Evolutionary conservation across 2,329 filamentous ascomycete species (phyloP).

Genomic region (Emmonsia crescens): DNA sequence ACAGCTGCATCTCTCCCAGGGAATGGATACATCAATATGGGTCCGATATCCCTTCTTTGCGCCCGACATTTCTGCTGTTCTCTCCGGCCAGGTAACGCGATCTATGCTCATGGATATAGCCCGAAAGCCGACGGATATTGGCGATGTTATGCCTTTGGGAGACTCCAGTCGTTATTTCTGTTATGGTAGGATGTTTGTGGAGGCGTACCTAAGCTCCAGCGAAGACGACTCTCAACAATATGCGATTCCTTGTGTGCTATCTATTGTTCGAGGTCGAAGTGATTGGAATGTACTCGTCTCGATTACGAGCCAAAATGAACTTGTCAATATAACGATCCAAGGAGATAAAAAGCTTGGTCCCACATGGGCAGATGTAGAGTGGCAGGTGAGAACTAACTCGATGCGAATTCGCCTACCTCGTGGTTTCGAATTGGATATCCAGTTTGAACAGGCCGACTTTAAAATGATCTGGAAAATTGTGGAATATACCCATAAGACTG

Average conservation of each 20-base stretch:
- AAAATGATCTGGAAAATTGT: slow-evolving; percentile 70
- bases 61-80: slow-evolving; percentile 58
- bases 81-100: slow-evolving; percentile 47
- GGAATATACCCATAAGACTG: slow-evolving; percentile 69
- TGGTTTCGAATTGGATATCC: slow-evolving; percentile 61
- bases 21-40: slow-evolving; percentile 74
- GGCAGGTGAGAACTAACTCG: slow-evolving; percentile 57
- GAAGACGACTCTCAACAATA: slow-evolving; percentile 58
- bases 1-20: slow-evolving; percentile 59
- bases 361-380: slow-evolving; percentile 71
- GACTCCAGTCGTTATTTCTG: slow-evolving; percentile 65
- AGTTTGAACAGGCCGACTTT: slow-evolving; percentile 67
- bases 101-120: slow-evolving; percentile 38
- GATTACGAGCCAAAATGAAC: slow-evolving; percentile 67
- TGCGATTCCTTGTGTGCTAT: slow-evolving; percentile 62
- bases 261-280: slow-evolving; percentile 58
- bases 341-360: slow-evolving; percentile 56
- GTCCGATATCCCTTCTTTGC: slow-evolving; percentile 63
- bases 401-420: slow-evolving; percentile 62
- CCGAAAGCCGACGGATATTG: slow-evolving; percentile 36
- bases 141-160: slow-evolving; percentile 63
- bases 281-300: slow-evolving; percentile 61
- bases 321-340: slow-evolving; percentile 64
- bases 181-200: slow-evolving; percentile 66
- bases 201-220: slow-evolving; percentile 62